phyloP scores from a whole-genome alignment of 2,329 filamentous ascomycete species.

The Ascochyta pisi region DNA sequence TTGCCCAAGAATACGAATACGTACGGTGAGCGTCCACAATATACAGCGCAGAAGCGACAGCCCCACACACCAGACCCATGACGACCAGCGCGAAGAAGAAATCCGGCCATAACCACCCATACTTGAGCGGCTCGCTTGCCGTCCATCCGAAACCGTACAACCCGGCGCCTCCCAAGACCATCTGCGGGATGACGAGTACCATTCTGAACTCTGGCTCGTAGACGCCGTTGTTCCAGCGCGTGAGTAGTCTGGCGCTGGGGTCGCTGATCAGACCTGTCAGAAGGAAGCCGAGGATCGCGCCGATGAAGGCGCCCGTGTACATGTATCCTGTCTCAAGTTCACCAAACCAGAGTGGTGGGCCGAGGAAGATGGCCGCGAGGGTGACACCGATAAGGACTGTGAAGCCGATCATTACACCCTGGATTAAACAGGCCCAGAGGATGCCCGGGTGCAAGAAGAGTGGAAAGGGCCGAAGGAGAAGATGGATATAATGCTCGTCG shows the following conservation, averaged over 20 bases:
- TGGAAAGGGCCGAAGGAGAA: slow-evolving; percentile 76
- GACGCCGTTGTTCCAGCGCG: slow-evolving; percentile 75
- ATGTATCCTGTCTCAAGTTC: slow-evolving; percentile 84
- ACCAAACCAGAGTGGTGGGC: slow-evolving; percentile 80
- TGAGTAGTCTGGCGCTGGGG: slow-evolving; percentile 72
- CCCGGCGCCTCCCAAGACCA: slow-evolving; percentile 78
- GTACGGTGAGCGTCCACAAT: slow-evolving; percentile 89
- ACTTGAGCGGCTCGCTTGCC: slow-evolving; percentile 65
- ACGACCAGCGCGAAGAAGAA: slow-evolving; percentile 86
- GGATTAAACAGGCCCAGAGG: slow-evolving; percentile 80
- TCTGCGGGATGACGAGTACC: slow-evolving; percentile 79
- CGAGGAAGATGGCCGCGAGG: slow-evolving; percentile 81
- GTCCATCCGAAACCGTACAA: slow-evolving; percentile 86
- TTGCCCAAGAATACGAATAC: slow-evolving; percentile 1
- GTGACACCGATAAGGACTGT: slow-evolving; percentile 89
- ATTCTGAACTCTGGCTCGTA: slow-evolving; percentile 94
- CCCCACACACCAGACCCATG: slow-evolving; percentile 89
- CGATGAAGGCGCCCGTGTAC: slow-evolving; percentile 82
- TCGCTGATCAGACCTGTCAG: slow-evolving; percentile 79
- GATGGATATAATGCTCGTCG: slow-evolving; percentile 72
- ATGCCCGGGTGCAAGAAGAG: slow-evolving; percentile 86
- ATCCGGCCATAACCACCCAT: slow-evolving; percentile 76
- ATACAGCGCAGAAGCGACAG: slow-evolving; percentile 84
- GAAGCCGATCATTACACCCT: slow-evolving; percentile 93
- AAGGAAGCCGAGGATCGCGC: slow-evolving; percentile 77